These are phyloP conservation scores for Claviceps arundinis DNA, from an alignment of 2,329 filamentous ascomycete genomes.

Conservation along the genomic window DNA sequence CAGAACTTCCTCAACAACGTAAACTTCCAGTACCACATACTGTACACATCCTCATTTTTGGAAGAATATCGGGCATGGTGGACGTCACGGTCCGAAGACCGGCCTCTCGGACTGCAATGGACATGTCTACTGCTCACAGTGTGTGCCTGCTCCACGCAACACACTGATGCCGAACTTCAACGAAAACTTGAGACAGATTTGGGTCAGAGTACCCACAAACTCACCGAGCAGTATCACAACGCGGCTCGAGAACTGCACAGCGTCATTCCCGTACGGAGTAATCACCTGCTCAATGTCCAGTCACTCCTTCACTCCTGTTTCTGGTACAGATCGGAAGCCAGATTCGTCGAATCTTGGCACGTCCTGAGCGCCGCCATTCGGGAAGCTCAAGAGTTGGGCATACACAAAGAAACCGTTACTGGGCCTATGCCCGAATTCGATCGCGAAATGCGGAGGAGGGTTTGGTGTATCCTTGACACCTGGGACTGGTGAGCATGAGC, in stretches of 20 bases:
- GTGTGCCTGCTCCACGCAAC: conserved; percentile 24
- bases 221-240: conserved; percentile 21
- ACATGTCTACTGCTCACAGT: conserved; percentile 25
- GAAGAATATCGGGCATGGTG: conserved; percentile 25
- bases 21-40: conserved; percentile 27
- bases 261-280: conserved; percentile 19
- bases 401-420: conserved; percentile 18
- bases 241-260: conserved; percentile 20
- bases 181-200: conserved; percentile 19
- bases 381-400: conserved; percentile 24
- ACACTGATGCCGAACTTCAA: conserved; percentile 18
- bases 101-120: conserved; percentile 23
- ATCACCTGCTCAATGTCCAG: conserved; percentile 21
- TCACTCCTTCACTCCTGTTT: conserved; percentile 23
- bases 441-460: conserved; percentile 21
- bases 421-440: conserved; percentile 20
- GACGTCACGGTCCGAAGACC: conserved; percentile 14
- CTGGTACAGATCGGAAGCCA: conserved; percentile 24
- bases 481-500: conserved; percentile 22
- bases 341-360: conserved; percentile 25
- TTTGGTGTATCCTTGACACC: conserved; percentile 24
- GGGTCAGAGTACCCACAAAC: conserved; percentile 13
- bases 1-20: conserved; percentile 24
- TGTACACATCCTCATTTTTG: conserved; percentile 22
- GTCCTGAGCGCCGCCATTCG: conserved; percentile 21